Percentiles rank a stretch among this genome's conserved stretches.
phyloP scores from a whole-genome alignment of 352 stramenopile species.

The Albugo laibachii region DNA sequence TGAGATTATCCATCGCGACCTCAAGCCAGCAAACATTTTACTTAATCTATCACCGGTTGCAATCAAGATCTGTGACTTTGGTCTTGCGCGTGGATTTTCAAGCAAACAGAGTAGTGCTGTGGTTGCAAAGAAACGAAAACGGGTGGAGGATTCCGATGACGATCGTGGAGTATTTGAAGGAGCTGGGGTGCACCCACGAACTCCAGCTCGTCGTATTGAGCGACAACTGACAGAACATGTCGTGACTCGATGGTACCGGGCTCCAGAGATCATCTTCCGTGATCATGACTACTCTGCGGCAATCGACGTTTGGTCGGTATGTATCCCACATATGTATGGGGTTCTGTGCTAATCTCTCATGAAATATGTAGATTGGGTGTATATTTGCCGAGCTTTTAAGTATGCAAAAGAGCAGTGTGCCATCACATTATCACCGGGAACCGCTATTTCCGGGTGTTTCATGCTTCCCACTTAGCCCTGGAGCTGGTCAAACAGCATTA shows the following conservation, averaged over 20 bases:
- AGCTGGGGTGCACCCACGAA: slow-evolving; percentile 47
- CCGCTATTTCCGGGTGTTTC: slow-evolving; percentile 89
- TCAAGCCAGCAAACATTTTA: slow-evolving; percentile 78
- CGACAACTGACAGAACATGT: slow-evolving; percentile 90
- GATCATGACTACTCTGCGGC: slow-evolving; percentile 76
- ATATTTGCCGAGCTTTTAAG: slow-evolving; percentile 90
- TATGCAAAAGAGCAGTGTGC: slow-evolving; percentile 92
- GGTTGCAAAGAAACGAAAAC: slow-evolving; percentile 32
- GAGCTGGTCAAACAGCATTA: slow-evolving; percentile 44
- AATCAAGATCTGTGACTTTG: slow-evolving; percentile 79
- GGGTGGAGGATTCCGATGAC: slow-evolving; percentile 15
- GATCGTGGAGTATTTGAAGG: slow-evolving; percentile 25
- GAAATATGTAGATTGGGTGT: slow-evolving; percentile 60
- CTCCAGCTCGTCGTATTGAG: slow-evolving; percentile 55
- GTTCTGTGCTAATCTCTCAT: not conserved
- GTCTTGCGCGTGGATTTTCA: slow-evolving; percentile 47
- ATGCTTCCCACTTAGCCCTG: slow-evolving; percentile 70
- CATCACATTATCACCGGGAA: slow-evolving; percentile 85
- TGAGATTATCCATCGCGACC: slow-evolving; percentile 75
- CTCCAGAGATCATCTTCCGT: slow-evolving; percentile 87
- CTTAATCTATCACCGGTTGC: slow-evolving; percentile 70
- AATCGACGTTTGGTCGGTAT: slow-evolving; percentile 79
- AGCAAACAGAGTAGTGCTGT: slow-evolving; percentile 26
- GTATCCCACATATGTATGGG: slow-evolving; percentile 6
- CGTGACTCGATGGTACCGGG: slow-evolving; percentile 90